Percentiles rank a stretch among this genome's conserved stretches.
Conservation (phyloP, 2,329 filamentous ascomycete species). For the Fusarium sp. region DNA sequence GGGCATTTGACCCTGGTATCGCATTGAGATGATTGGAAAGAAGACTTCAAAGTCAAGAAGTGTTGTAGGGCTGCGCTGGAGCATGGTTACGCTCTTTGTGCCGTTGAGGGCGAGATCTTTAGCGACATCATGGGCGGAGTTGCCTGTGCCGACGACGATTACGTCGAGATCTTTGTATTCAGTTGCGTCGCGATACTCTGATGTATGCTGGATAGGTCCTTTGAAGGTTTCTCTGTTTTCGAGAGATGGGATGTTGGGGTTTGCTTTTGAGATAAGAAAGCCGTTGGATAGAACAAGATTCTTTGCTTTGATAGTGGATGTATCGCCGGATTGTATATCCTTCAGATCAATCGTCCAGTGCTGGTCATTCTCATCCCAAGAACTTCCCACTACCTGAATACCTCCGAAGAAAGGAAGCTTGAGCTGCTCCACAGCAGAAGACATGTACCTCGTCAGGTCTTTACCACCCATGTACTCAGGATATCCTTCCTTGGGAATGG, state of each 20-base stretch:
- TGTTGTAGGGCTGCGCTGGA: not conserved
- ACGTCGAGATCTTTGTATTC: not conserved
- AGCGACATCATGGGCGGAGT: not conserved
- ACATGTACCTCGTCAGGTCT: not conserved
- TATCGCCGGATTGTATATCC: not conserved
- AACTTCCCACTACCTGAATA: not conserved
- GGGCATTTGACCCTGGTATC: not conserved
- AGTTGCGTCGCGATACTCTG: not conserved
- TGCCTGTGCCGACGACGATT: not conserved
- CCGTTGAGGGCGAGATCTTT: not conserved
- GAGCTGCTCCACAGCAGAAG: not conserved
- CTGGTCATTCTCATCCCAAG: not conserved
- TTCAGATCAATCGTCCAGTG: not conserved
- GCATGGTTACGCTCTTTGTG: not conserved
- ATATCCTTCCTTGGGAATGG: not conserved
- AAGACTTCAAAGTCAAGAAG: not conserved
- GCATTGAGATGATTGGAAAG: not conserved
- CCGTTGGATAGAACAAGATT: not conserved
- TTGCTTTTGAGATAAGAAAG: not conserved
- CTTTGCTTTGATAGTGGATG: not conserved
- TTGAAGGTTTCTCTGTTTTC: not conserved
- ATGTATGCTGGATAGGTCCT: not conserved
- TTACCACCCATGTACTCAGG: not conserved
- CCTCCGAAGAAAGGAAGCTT: not conserved
- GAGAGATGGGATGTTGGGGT: not conserved